phyloP scores from a whole-genome alignment of 2,329 filamentous ascomycete species.

The Pochonia chlamydosporia region DNA sequence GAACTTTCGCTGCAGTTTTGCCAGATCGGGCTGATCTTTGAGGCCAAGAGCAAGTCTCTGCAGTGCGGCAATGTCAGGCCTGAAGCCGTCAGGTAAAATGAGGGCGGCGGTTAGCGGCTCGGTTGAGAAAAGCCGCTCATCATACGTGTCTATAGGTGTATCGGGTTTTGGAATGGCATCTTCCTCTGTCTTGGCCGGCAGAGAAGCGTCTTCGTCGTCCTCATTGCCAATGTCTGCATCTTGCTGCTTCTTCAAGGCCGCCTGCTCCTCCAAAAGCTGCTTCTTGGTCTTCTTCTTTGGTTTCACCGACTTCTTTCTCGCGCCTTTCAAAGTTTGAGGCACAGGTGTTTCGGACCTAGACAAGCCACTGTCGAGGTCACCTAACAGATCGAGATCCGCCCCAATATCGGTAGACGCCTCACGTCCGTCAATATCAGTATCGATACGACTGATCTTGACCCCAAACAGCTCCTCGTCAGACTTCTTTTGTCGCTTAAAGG shows the following conservation, averaged over 20 bases:
- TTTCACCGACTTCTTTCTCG: conserved; percentile 52
- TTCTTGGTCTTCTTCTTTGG: conserved; percentile 75
- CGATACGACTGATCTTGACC: conserved; percentile 49
- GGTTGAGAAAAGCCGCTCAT: conserved; percentile 45
- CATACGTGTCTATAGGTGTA: conserved; percentile 42
- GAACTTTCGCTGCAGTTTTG: conserved; percentile 44
- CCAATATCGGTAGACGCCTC: conserved; percentile 45
- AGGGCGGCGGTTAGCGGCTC: conserved; percentile 39
- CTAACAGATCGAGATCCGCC: conserved; percentile 39
- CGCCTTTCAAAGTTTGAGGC: conserved; percentile 35
- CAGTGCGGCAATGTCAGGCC: conserved; percentile 39
- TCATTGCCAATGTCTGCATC: conserved; percentile 34
- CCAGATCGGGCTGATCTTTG: conserved; percentile 43
- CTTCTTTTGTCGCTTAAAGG: conserved; percentile 76
- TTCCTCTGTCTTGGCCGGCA: conserved; percentile 22
- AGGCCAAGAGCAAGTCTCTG: conserved; percentile 35
- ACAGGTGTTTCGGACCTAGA: conserved; percentile 43
- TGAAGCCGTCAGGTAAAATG: conserved; percentile 37
- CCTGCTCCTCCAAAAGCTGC: conserved; percentile 63
- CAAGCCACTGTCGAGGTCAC: conserved; percentile 34
- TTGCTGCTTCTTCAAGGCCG: conserved; percentile 53
- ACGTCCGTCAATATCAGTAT: conserved; percentile 40
- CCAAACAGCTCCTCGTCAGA: conserved; percentile 73
- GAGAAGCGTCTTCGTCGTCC: conserved; percentile 35
- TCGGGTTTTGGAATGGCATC: conserved; percentile 20